Conservation (phyloP, 2,329 filamentous ascomycete species). For the Pseudogymnoascus sp. region DNA sequence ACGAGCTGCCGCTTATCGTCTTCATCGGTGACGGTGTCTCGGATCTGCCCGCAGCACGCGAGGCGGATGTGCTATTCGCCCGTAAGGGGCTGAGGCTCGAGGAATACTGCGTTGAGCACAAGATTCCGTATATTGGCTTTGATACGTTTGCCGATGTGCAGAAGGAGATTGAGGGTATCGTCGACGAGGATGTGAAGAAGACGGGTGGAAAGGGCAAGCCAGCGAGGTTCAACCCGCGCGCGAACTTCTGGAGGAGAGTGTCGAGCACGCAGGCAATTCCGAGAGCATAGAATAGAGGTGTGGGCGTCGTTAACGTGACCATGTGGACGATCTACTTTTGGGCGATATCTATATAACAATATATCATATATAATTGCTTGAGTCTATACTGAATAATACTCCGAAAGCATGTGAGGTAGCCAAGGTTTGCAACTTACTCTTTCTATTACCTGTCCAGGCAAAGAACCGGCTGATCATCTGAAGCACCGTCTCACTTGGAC, state of each 20-base stretch:
- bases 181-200: slow-evolving; percentile 50
- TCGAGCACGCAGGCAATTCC: slow-evolving; percentile 40
- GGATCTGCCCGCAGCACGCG: slow-evolving; percentile 56
- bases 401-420: neutral
- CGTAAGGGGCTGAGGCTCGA: slow-evolving; percentile 57
- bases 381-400: neutral
- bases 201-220: slow-evolving; percentile 54
- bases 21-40: slow-evolving; percentile 66
- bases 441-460: neutral
- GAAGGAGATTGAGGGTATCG: slow-evolving; percentile 49
- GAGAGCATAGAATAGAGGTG: neutral
- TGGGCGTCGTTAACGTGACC: neutral
- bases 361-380: neutral
- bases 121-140: slow-evolving; percentile 52
- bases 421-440: neutral
- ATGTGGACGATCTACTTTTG: neutral
- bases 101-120: slow-evolving; percentile 57
- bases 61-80: slow-evolving; percentile 62
- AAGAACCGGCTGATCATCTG: neutral
- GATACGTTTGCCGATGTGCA: slow-evolving; percentile 62
- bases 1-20: slow-evolving; percentile 56
- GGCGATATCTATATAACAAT: neutral
- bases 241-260: slow-evolving; percentile 59
- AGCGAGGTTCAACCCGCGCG: slow-evolving; percentile 56
- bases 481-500: neutral